Percentiles rank a stretch among this genome's conserved stretches.
Conservation (phyloP, 2,329 filamentous ascomycete species). For the Trichoderma simmonsii region DNA sequence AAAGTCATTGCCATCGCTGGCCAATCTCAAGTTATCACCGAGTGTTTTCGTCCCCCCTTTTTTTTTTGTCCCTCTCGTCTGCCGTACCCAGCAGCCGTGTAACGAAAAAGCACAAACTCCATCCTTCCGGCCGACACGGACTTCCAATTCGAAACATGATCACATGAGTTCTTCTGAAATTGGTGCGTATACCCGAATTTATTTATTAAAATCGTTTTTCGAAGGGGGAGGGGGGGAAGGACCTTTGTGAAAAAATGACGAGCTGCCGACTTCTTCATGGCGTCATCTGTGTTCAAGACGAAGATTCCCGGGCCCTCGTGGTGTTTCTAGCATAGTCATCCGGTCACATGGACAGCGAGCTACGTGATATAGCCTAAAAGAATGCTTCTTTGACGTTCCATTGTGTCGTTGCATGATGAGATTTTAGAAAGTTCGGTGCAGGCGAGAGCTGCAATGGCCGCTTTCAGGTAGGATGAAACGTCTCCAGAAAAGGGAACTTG, state of each 20-base stretch:
- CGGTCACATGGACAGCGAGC: not conserved
- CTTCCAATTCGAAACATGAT: not conserved
- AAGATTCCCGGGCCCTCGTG: not conserved
- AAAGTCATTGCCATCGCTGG: not conserved
- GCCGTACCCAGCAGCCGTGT: not conserved
- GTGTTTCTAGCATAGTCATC: not conserved
- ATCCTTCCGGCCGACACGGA: not conserved
- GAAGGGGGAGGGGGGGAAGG: no score
- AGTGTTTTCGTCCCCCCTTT: not conserved
- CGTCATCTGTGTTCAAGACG: not conserved
- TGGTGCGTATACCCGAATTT: not conserved
- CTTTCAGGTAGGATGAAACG: not conserved
- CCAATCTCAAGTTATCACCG: not conserved
- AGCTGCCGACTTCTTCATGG: conserved; percentile 6
- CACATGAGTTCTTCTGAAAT: not conserved
- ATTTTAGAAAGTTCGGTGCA: not conserved
- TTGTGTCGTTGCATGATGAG: not conserved
- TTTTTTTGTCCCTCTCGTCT: not conserved
- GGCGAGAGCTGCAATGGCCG: not conserved
- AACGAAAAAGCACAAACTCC: not conserved
- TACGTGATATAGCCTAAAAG: conserved; percentile 1
- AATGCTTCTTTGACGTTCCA: not conserved
- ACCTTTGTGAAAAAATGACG: not conserved
- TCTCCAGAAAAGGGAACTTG: not conserved
- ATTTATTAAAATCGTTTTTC: not conserved